These are phyloP conservation scores for Backusella luteola DNA, from an alignment of 192 early-diverging fungal genomes.

Conservation along the genomic window DNA sequence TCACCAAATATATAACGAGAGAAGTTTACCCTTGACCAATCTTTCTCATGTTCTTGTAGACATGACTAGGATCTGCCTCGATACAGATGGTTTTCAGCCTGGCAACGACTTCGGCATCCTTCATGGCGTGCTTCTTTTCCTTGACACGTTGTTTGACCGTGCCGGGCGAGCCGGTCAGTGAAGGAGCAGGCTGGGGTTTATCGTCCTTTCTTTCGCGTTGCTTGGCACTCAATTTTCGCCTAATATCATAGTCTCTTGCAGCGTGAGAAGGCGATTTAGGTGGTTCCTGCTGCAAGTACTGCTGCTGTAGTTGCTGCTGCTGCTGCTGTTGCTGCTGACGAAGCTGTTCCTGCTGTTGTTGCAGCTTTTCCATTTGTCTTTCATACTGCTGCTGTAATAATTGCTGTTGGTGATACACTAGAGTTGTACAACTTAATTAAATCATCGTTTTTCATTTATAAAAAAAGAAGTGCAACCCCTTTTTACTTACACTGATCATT, in stretches of 20 bases:
- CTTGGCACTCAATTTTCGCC: conserved; percentile 24
- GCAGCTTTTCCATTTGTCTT: not conserved
- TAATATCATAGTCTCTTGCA: conserved; percentile 27
- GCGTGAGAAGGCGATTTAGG: conserved; percentile 17
- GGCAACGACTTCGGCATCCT: conserved; percentile 78
- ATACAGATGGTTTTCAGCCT: conserved; percentile 87
- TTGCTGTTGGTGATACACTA: conserved; percentile 6
- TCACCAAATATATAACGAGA: not conserved
- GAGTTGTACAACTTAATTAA: conserved; percentile 10
- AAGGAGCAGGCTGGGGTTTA: conserved; percentile 12
- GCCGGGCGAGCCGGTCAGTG: conserved; percentile 30
- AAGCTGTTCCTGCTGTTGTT: not conserved
- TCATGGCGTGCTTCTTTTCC: conserved; percentile 27
- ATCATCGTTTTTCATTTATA: conserved; percentile 3
- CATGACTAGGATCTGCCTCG: conserved; percentile 78
- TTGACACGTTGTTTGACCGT: conserved; percentile 33
- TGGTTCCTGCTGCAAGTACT: not conserved
- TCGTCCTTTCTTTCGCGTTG: conserved; percentile 30
- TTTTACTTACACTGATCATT: conserved; percentile 5
- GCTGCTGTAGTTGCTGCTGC: not conserved
- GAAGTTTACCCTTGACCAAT: conserved; percentile 40
- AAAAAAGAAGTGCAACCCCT: not conserved
- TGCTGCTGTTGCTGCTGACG: not conserved
- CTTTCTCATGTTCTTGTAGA: conserved; percentile 44
- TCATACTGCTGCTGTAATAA: not conserved